These are phyloP conservation scores for Wallacemonas rigidus DNA, from an alignment of 208 protist species.

Conservation along the genomic window DNA sequence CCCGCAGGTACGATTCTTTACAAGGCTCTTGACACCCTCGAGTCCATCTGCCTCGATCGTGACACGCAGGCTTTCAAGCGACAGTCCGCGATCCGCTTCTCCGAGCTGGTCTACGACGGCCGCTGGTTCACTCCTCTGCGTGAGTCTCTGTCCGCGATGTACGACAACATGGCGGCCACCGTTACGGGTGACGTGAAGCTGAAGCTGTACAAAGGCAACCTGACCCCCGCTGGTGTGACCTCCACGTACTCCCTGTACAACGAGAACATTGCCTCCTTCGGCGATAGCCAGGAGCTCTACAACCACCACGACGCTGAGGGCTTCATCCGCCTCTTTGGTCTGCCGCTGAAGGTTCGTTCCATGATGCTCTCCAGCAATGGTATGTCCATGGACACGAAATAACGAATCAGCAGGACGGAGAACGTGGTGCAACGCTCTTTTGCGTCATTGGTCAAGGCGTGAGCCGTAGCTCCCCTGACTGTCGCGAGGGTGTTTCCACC, in stretches of 20 bases:
- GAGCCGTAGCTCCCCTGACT: too few relatives aligned
- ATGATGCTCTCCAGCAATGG: slow-evolving; percentile 16
- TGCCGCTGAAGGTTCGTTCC: slow-evolving; percentile 25
- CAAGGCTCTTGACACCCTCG: slow-evolving; percentile 31
- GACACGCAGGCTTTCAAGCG: slow-evolving; percentile 40
- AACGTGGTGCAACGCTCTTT: too few relatives aligned
- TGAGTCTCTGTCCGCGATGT: slow-evolving; percentile 30
- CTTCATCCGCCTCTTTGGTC: slow-evolving; percentile 34
- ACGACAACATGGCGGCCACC: slow-evolving; percentile 30
- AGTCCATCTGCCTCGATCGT: slow-evolving; percentile 31
- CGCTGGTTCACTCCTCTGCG: slow-evolving; percentile 33
- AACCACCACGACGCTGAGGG: slow-evolving; percentile 36
- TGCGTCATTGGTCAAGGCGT: too few relatives aligned
- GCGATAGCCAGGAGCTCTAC: slow-evolving; percentile 31
- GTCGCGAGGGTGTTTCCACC: too few relatives aligned
- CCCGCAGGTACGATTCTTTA: slow-evolving; percentile 33
- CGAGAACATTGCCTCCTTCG: slow-evolving; percentile 35
- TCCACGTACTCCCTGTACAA: slow-evolving; percentile 33
- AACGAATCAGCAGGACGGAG: background rate
- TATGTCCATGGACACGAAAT: background rate
- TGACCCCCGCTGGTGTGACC: slow-evolving; percentile 21
- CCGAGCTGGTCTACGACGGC: slow-evolving; percentile 36
- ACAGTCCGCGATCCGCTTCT: slow-evolving; percentile 35
- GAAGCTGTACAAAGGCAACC: slow-evolving; percentile 36
- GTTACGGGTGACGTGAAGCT: slow-evolving; percentile 35